Percentiles rank a stretch among this genome's conserved stretches.
These are phyloP conservation scores for Paradendryphiella salina DNA, from an alignment of 2,329 filamentous ascomycete genomes.

Conservation along the genomic window DNA sequence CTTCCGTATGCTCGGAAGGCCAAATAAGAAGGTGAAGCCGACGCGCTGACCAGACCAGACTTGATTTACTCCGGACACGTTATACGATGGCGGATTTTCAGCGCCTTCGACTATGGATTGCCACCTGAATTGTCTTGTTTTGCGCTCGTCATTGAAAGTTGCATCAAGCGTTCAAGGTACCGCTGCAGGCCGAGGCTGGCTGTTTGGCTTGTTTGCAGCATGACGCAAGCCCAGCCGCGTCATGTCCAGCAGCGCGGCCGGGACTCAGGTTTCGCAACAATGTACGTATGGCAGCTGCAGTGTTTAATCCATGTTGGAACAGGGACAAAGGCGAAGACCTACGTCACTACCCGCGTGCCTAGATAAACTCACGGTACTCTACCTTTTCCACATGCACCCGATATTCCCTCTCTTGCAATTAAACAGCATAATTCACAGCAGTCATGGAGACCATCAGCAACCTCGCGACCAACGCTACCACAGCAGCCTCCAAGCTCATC, in stretches of 20 bases:
- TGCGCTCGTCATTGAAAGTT: too few relatives aligned
- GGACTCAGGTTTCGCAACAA: neutral
- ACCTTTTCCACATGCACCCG: neutral
- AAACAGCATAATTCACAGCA: neutral
- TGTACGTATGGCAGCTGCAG: conserved; percentile 4
- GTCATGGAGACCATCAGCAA: conserved; percentile 48
- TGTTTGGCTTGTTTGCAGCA: conserved; percentile 3
- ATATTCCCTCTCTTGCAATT: neutral
- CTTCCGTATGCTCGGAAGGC: too few relatives aligned
- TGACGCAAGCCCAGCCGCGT: conserved; percentile 10
- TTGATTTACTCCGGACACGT: too few relatives aligned
- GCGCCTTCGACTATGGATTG: too few relatives aligned
- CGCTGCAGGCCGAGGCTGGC: too few relatives aligned
- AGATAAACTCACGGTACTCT: conserved; percentile 11
- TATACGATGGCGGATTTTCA: too few relatives aligned
- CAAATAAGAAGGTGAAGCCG: too few relatives aligned
- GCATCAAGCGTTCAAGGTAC: too few relatives aligned
- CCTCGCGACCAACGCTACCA: conserved; percentile 31
- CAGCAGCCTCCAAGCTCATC: conserved; percentile 43
- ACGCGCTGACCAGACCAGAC: too few relatives aligned
- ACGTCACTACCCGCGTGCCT: conserved; percentile 26
- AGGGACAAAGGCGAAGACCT: conserved; percentile 18
- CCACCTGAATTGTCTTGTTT: too few relatives aligned
- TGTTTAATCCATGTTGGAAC: conserved; percentile 7
- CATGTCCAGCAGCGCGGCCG: neutral